Evolutionary conservation across 2,329 filamentous ascomycete genomes (phyloP), one percentile per base, ranked within the genome.

Genomic region (Aspergillus japonicus): DNA sequence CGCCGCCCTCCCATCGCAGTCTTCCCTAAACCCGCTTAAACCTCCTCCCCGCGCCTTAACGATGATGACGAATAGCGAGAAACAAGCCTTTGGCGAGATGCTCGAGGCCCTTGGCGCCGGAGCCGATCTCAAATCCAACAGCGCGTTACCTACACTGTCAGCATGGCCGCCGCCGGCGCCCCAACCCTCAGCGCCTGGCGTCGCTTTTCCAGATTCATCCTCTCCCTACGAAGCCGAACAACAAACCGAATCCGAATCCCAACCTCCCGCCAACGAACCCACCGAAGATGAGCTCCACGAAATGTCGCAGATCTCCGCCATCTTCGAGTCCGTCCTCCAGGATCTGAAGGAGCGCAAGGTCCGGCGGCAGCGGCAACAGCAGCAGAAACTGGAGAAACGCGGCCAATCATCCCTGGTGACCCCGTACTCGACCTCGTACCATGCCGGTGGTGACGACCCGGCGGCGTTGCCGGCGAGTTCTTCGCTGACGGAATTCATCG

Each of bases 311-410:
- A 66, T 74, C 19, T 66, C 64, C 7, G 58, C 50, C 4, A 71
- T 71, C n/a, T 70, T 71, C 50, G 59, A 70, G 26, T 59, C 63
- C 10, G 67, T 67, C n/a, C 58, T 68, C 14, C 44, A 62, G 52
- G 66, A 69, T 35, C 53, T 66, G 42, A 39, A 42, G 39, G 62
- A 59, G 14, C 26, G 47, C 29, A 58, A 60, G 47, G 12, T 42
- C 24, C 44, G 47, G 19, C 26, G n/a, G 29, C 47, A 29, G 48
- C 48, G 14, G 33, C 57, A 14, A 16, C 33, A 23, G 8, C 11
- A 29, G 23, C 7, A 12, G 8, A 56, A 42, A 19, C 12, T 12
- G 16, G 47, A 31, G 47, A 42, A 47, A 6, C 42, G 33, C 47
- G 24, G 6, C n/a, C 14, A 44, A 6, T 44, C 39, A 7, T 44